These are phyloP conservation scores for Aleurites moluccanus DNA, from an alignment of 441 rosid species.

Conservation along the genomic window DNA sequence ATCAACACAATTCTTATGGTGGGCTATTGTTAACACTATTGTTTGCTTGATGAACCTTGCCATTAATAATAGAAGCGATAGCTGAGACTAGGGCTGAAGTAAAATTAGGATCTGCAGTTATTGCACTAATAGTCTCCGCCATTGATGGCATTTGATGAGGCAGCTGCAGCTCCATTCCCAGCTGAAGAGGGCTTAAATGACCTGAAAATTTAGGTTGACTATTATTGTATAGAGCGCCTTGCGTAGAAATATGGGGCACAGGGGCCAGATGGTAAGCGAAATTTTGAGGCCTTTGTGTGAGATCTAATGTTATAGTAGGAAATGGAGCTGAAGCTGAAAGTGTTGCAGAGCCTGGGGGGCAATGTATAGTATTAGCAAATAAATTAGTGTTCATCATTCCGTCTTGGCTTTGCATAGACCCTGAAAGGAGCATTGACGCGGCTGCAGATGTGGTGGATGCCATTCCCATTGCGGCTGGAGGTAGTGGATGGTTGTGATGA, in stretches of 20 bases:
- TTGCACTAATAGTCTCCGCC: conserved; percentile 50
- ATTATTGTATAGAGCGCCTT: conserved; percentile 26
- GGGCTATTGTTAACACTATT: neutral
- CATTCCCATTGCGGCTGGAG: conserved; percentile 83
- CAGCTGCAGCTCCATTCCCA: conserved; percentile 26
- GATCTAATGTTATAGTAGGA: conserved; percentile 69
- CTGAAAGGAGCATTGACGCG: conserved; percentile 76
- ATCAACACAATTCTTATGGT: conserved; percentile 12
- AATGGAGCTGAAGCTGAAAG: conserved; percentile 74
- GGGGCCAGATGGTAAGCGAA: conserved; percentile 37
- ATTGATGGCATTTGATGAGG: conserved; percentile 19
- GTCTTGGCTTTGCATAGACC: conserved; percentile 77
- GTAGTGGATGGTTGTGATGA: conserved; percentile 84
- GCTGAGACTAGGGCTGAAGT: conserved; percentile 84
- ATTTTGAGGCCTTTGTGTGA: conserved; percentile 32
- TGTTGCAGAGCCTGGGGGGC: conserved; percentile 56
- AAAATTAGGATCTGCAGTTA: conserved; percentile 79
- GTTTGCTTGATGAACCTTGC: conserved; percentile 21
- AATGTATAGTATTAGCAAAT: conserved; percentile 67
- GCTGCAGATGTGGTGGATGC: conserved; percentile 91
- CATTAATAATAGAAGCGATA: conserved; percentile 58
- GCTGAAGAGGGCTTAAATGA: conserved; percentile 47
- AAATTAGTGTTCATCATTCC: conserved; percentile 64
- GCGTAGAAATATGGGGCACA: conserved; percentile 43
- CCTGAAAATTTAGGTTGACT: conserved; percentile 62